Evolutionary conservation across 2,329 filamentous ascomycete genomes (phyloP).

Genomic region (Sporothrix pseudoabietina): DNA sequence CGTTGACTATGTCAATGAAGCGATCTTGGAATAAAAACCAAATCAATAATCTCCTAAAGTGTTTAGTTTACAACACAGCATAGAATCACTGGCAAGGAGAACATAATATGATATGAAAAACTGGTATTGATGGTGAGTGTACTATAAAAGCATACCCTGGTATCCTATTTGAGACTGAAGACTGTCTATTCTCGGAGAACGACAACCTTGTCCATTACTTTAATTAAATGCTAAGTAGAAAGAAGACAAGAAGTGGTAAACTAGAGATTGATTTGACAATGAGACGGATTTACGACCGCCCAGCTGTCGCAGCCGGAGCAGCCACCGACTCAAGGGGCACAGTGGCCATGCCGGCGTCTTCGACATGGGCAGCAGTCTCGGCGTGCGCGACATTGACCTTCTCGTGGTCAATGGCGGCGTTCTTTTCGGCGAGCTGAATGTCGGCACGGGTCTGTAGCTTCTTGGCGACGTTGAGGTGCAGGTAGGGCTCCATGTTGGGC

Average conservation of each 20-base stretch:
- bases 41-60: too few species aligned
- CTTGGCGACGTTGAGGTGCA: constrained; percentile 50
- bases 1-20: too few species aligned
- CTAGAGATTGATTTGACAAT: not conserved
- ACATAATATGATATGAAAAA: not conserved
- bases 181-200: not conserved
- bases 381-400: constrained; percentile 13
- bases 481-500: constrained; percentile 48
- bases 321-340: constrained; percentile 15
- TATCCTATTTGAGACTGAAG: constrained; percentile 2
- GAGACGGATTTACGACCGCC: not conserved
- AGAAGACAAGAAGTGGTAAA: not conserved
- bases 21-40: too few species aligned
- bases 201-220: not conserved
- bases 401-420: constrained; percentile 5
- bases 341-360: not conserved
- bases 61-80: too few species aligned
- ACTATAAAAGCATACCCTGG: constrained; percentile 20
- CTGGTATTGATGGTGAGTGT: constrained; percentile 7
- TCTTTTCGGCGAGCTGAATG: constrained; percentile 17
- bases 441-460: constrained; percentile 42
- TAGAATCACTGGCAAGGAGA: not conserved
- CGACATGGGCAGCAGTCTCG: constrained; percentile 14
- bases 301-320: not conserved
- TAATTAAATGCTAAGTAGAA: constrained; percentile 1